A percentile compares a stretch with the other conserved stretches of the same genome.
Evolutionary conservation across 305 asterid species (phyloP).

Genomic region (Rubia balearica): DNA sequence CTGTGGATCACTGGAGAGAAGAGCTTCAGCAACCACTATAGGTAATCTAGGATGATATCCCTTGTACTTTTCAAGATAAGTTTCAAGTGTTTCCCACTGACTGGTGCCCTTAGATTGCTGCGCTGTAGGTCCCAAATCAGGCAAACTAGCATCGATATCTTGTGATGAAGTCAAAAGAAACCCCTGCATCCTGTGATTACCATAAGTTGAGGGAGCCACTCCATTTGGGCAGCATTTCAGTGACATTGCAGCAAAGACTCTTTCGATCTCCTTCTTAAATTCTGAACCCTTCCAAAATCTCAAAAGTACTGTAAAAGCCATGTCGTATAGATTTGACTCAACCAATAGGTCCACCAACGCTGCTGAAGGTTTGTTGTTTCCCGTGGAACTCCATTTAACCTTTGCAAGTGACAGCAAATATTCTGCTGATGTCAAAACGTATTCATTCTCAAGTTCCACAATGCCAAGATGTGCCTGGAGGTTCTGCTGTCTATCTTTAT

Average conservation of each 20-base stretch:
- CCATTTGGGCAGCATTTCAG: slow-evolving; percentile 78
- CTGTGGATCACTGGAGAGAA: slow-evolving; percentile 84
- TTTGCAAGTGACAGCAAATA: slow-evolving; percentile 57
- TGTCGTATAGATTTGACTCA: slow-evolving; percentile 76
- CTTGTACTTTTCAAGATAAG: slow-evolving; percentile 75
- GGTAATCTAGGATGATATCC: slow-evolving; percentile 79
- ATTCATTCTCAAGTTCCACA: slow-evolving; percentile 88
- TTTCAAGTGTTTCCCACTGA: slow-evolving; percentile 91
- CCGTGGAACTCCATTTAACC: slow-evolving; percentile 64
- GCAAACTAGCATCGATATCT: slow-evolving; percentile 42
- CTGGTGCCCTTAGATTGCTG: slow-evolving; percentile 47
- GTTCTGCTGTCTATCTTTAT: slow-evolving; percentile 45
- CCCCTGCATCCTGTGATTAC: slow-evolving; percentile 49
- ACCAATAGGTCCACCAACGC: slow-evolving; percentile 81
- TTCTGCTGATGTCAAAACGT: slow-evolving; percentile 70
- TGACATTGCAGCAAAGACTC: slow-evolving; percentile 69
- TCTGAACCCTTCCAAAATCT: slow-evolving; percentile 88
- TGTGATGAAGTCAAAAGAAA: slow-evolving; percentile 76
- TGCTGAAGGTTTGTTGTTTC: slow-evolving; percentile 50
- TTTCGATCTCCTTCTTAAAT: slow-evolving; percentile 85
- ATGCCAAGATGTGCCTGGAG: slow-evolving; percentile 52
- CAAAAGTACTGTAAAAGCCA: slow-evolving; percentile 82
- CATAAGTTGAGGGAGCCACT: slow-evolving; percentile 31
- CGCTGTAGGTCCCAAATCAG: slow-evolving; percentile 38
- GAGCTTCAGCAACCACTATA: slow-evolving; percentile 78